A percentile compares a stretch with the other conserved stretches of the same genome.
phyloP scores from a whole-genome alignment of 805 yeast species.

The Yarrowia deformans region DNA sequence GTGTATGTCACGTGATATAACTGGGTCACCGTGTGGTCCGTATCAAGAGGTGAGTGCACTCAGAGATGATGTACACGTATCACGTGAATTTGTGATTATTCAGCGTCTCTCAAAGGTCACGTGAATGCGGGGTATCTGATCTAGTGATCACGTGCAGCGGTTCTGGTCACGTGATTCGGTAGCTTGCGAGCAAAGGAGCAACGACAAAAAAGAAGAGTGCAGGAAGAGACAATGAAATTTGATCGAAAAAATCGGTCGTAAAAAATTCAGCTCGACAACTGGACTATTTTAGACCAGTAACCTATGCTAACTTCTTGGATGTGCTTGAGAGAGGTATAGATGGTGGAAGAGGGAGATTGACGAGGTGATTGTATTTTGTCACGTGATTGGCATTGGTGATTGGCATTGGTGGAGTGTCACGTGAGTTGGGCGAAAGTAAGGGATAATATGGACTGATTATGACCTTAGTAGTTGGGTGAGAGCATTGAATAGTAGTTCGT shows the following conservation, averaged over 20 bases:
- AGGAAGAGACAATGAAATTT: neutral
- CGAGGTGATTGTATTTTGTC: neutral
- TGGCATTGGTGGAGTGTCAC: too few relatives aligned
- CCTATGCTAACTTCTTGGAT: neutral
- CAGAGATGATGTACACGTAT: neutral
- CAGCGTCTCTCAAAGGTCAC: neutral
- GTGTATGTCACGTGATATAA: neutral
- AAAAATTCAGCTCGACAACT: too few relatives aligned
- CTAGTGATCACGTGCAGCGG: too few relatives aligned
- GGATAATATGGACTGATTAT: too few relatives aligned
- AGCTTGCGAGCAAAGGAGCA: too few relatives aligned
- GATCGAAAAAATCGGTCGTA: neutral
- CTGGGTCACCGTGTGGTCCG: too few relatives aligned
- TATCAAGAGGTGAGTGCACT: too few relatives aligned
- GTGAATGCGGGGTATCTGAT: neutral
- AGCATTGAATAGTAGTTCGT: too few relatives aligned
- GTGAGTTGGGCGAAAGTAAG: too few relatives aligned
- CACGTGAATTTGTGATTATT: neutral
- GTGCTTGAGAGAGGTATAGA: neutral
- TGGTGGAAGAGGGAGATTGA: neutral
- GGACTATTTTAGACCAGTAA: conserved; percentile 16
- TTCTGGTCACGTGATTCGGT: too few relatives aligned
- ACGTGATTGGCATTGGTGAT: neutral
- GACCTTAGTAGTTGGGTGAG: too few relatives aligned
- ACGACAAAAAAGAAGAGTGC: neutral